Conservation (phyloP, 768 basidiomycete species). For the Suillus americanus region DNA sequence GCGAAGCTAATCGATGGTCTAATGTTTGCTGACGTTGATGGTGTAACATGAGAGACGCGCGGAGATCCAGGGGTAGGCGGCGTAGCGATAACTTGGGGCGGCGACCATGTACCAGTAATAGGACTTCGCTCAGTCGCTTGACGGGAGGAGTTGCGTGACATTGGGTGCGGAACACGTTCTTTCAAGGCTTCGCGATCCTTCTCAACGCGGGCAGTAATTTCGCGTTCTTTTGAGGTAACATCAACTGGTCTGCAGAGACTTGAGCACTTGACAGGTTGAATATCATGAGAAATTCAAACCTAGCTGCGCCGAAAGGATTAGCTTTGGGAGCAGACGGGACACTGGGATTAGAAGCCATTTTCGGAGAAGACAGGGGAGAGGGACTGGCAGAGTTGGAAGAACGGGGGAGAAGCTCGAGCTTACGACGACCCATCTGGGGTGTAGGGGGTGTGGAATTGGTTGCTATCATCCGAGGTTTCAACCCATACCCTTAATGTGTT, state of each 20-base stretch:
- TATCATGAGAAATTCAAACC: slow-evolving; percentile 41
- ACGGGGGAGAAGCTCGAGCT: slow-evolving; percentile 85
- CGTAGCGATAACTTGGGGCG: slow-evolving; percentile 20
- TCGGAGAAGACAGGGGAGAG: slow-evolving; percentile 79
- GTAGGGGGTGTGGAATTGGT: slow-evolving; percentile 76
- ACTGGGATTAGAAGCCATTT: slow-evolving; percentile 51
- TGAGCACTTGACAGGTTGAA: slow-evolving; percentile 12
- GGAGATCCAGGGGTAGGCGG: slow-evolving; percentile 19
- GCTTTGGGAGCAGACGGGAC: slow-evolving; percentile 42
- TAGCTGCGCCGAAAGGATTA: slow-evolving; percentile 89
- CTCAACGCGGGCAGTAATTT: slow-evolving; percentile 69
- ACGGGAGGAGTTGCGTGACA: slow-evolving; percentile 49
- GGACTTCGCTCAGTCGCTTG: slow-evolving; percentile 45
- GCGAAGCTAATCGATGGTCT: slow-evolving; percentile 82
- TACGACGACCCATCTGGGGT: slow-evolving; percentile 74
- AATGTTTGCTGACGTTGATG: slow-evolving; percentile 48
- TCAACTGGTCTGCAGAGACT: slow-evolving; percentile 73
- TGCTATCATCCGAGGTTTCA: slow-evolving; percentile 40
- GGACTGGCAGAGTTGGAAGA: slow-evolving; percentile 66
- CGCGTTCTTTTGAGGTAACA: slow-evolving; percentile 71
- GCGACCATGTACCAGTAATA: slow-evolving; percentile 31
- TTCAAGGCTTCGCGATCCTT: slow-evolving; percentile 52
- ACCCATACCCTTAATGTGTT: slow-evolving; percentile 14
- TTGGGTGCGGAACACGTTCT: slow-evolving; percentile 38
- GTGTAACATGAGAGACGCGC: slow-evolving; percentile 26